Base-by-base conservation (phyloP, 805 yeast species). In the Suhomyces kilbournensis region DNA sequence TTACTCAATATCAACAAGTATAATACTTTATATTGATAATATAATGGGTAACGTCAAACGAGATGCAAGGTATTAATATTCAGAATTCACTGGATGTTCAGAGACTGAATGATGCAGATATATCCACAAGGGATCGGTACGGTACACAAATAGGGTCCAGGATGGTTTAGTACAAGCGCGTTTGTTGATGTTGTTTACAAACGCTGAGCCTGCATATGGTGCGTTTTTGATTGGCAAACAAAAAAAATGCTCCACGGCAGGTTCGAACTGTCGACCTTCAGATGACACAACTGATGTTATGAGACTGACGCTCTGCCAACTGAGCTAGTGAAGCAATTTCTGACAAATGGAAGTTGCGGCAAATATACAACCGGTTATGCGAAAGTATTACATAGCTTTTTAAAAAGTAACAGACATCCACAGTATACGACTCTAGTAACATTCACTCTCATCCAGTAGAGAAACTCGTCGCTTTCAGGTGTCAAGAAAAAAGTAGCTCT, bases 221-320 rank as follows among this genome's bases (percentile, higher is more conserved):
- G n/a, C 1, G 14, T 8, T n/a, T 10, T 8, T 15, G 3, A 15
- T 20, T 14, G 44, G 10, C 22, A 22, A 23, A 30, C 47, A 48
- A 56, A 48, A 48, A 49, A 46, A 55, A 40, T 67, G 71, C 71
- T 67, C 71, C 71, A 64, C 71, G 71, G 71, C 69, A 67, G 71
- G 71, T 62, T 67, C 70, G 71, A 67, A 67, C 71, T 67, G 69
- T 67, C 71, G 71, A 67, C 71, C 71, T 67, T 67, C 71, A 67
- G 71, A 67, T 67, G 43, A 48, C 64, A 59, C 62, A 59, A 52
- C 51, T 22, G 20, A 35, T 51, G 52, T 45, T 57, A 57, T 57
- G 60, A 57, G 60, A 57, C 60, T 57, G 60, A 57, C 60, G 60
- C 60, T 57, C 60, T 57, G 53, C 60, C 60, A 50, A 57, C 60